Percentiles rank a stretch among this genome's conserved stretches.
These are phyloP conservation scores for Aspergillus alliaceus DNA, from an alignment of 2,329 filamentous ascomycete species.

Conservation along the genomic window DNA sequence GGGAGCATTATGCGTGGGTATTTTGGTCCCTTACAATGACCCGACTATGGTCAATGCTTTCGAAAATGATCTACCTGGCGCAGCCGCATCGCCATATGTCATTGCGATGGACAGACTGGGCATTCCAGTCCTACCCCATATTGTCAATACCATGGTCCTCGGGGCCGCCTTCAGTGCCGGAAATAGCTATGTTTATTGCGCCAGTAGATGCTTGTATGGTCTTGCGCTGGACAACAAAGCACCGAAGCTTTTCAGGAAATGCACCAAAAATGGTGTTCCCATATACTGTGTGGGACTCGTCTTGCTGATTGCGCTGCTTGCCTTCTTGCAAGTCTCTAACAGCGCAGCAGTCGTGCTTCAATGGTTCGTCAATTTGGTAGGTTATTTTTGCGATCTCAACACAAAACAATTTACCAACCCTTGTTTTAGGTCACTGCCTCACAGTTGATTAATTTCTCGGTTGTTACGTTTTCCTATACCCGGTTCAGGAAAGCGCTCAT, in stretches of 20 bases:
- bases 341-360: constrained; percentile 65
- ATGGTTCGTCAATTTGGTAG: constrained; percentile 68
- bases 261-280: constrained; percentile 67
- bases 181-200: constrained; percentile 68
- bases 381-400: constrained; percentile 6
- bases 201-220: constrained; percentile 67
- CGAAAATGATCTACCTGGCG: constrained; percentile 58
- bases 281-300: constrained; percentile 70
- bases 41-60: constrained; percentile 62
- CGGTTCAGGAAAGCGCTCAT: constrained; percentile 69
- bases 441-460: constrained; percentile 70
- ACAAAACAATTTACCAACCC: background rate
- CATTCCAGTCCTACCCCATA: constrained; percentile 64
- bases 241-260: constrained; percentile 64
- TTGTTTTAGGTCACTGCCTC: constrained; percentile 63
- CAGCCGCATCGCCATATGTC: constrained; percentile 70
- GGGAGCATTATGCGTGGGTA: constrained; percentile 70
- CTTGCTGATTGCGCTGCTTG: constrained; percentile 66
- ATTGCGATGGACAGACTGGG: constrained; percentile 65
- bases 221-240: constrained; percentile 69
- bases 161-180: constrained; percentile 68
- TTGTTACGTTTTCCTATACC: constrained; percentile 70
- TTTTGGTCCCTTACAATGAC: constrained; percentile 71
- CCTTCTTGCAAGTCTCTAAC: constrained; percentile 71
- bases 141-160: constrained; percentile 72